These are phyloP conservation scores for Coemansia sp. DNA, from an alignment of 192 early-diverging fungal species.

Conservation along the genomic window DNA sequence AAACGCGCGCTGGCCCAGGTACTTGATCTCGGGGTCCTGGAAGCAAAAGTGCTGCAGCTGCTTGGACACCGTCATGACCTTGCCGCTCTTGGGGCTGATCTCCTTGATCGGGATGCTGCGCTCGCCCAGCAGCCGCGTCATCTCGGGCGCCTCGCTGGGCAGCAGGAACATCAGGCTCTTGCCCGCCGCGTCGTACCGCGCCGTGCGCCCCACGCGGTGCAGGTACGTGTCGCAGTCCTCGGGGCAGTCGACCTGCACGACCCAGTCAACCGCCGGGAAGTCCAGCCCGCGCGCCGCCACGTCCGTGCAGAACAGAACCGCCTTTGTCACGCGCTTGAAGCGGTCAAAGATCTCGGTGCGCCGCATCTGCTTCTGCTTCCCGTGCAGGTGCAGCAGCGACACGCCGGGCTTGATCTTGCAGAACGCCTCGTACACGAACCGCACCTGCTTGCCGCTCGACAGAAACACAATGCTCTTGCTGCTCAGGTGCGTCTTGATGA, in stretches of 20 bases:
- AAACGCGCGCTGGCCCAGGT: slow-evolving; percentile 95
- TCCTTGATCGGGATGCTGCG: slow-evolving; percentile 87
- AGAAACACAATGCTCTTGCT: slow-evolving; percentile 90
- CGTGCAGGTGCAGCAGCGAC: slow-evolving; percentile 87
- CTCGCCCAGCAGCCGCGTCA: slow-evolving; percentile 66
- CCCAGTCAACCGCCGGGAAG: slow-evolving; percentile 99
- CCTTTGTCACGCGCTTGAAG: slow-evolving; percentile 74
- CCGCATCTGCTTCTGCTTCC: slow-evolving; percentile 95
- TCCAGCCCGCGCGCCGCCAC: slow-evolving; percentile 96
- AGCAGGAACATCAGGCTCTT: slow-evolving; percentile 84
- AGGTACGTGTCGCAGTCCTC: slow-evolving; percentile 97
- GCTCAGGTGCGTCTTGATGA: slow-evolving; percentile 89
- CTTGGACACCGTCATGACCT: slow-evolving; percentile 73
- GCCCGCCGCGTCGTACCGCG: slow-evolving; percentile 87
- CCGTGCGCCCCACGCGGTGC: slow-evolving; percentile 97
- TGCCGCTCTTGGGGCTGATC: slow-evolving; percentile 83
- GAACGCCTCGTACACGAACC: slow-evolving; percentile 94
- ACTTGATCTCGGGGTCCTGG: slow-evolving; percentile 92
- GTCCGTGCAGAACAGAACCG: slow-evolving; percentile 90
- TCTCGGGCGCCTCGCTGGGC: slow-evolving; percentile 84
- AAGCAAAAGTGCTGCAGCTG: slow-evolving; percentile 91
- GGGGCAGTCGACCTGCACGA: slow-evolving; percentile 95
- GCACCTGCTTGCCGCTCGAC: slow-evolving; percentile 95
- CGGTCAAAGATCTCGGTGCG: slow-evolving; percentile 92
- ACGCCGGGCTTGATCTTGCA: slow-evolving; percentile 93